Evolutionary conservation across 352 stramenopile genomes (phyloP).

Genomic region (Detonula confervacea): DNA sequence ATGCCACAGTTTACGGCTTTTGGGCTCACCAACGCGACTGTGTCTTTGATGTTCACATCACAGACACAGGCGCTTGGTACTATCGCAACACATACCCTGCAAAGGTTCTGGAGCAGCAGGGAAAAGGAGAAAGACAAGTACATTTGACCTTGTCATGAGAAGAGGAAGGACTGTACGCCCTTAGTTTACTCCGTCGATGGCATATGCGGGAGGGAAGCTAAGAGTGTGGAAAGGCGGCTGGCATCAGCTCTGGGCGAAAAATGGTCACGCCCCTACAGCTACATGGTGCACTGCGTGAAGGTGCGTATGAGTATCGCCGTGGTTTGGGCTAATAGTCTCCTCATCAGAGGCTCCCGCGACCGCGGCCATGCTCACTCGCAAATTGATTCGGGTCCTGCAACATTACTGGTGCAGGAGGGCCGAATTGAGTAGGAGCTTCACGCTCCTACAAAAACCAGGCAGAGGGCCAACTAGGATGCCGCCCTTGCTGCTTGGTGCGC

Average conservation of each 20-base stretch:
- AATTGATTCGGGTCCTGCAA: too few relatives aligned
- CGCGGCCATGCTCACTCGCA: too few relatives aligned
- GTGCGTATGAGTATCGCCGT: too few relatives aligned
- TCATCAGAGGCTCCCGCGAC: too few relatives aligned
- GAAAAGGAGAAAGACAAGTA: slow-evolving; percentile 44
- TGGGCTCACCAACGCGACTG: slow-evolving; percentile 20
- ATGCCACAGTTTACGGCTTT: slow-evolving; percentile 19
- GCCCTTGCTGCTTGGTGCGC: too few relatives aligned
- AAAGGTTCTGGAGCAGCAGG: slow-evolving; percentile 12
- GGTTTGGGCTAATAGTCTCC: too few relatives aligned
- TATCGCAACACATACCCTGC: slow-evolving; percentile 13
- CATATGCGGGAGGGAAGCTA: slow-evolving; percentile 21
- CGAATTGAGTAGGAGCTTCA: too few relatives aligned
- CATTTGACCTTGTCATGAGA: slow-evolving; percentile 12
- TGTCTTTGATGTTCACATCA: slow-evolving; percentile 50
- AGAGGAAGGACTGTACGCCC: slow-evolving; percentile 23
- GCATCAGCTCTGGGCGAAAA: neutral
- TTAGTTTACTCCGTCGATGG: slow-evolving; percentile 46
- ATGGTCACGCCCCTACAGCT: too few relatives aligned
- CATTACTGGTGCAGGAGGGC: too few relatives aligned
- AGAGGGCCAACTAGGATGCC: too few relatives aligned
- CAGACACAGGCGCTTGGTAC: slow-evolving; percentile 31
- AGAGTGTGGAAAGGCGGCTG: neutral
- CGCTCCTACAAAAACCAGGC: too few relatives aligned
- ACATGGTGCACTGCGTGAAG: too few relatives aligned